phyloP scores from a whole-genome alignment of 345 rosid genomes.

The Syzygium aqueum region DNA sequence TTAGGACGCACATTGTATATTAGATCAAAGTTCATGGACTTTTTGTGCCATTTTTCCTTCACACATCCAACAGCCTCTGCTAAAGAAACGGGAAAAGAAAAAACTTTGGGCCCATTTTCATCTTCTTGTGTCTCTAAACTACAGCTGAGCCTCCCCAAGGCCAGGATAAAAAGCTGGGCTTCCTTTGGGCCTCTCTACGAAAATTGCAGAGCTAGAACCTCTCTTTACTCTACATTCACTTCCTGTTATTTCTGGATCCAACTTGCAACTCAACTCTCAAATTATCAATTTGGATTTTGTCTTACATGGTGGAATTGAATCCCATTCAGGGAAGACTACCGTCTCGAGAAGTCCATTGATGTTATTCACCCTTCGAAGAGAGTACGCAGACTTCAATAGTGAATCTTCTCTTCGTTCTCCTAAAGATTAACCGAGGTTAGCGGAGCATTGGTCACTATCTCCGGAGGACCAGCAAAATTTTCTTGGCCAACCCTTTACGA shows the following conservation, averaged over 20 bases:
- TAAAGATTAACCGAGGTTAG: neutral
- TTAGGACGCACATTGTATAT: too few species aligned
- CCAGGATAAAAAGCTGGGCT: neutral
- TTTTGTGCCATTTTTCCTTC: too few species aligned
- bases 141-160: neutral
- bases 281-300: neutral
- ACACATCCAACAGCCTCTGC: neutral
- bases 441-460: neutral
- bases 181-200: neutral
- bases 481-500: neutral
- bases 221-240: neutral
- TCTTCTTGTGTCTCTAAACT: neutral
- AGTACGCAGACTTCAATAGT: neutral
- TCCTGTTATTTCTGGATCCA: neutral
- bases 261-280: neutral
- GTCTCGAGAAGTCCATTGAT: neutral
- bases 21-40: too few species aligned
- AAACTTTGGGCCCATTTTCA: neutral
- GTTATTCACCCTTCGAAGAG: neutral
- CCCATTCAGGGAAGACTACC: neutral
- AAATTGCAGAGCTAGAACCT: neutral
- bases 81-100: neutral
- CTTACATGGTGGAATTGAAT: neutral
- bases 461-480: neutral
- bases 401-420: neutral